phyloP scores from a whole-genome alignment of 2,329 filamentous ascomycete genomes.

The Monosporascus ibericus region DNA sequence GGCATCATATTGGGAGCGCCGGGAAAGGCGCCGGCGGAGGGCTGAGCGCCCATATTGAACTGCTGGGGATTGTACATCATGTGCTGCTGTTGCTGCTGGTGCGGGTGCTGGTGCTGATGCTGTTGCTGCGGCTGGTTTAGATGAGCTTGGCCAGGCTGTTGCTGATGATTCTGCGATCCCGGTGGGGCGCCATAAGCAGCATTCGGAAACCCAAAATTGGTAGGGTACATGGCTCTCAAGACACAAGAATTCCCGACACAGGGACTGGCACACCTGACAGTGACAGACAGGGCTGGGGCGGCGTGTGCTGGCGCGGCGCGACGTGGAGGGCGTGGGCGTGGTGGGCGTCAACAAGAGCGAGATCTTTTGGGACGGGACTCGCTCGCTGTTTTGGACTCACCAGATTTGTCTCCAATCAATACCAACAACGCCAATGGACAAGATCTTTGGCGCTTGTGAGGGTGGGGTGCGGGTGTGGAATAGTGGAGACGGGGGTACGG shows the following conservation, averaged over 20 bases:
- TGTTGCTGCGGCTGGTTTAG: conserved; percentile 20
- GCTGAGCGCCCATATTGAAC: conserved; percentile 48
- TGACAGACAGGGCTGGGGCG: conserved; percentile 24
- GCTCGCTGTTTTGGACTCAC: background rate
- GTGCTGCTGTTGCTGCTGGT: conserved; percentile 28
- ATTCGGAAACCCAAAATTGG: conserved; percentile 50
- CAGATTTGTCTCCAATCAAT: background rate
- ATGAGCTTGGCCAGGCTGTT: conserved; percentile 39
- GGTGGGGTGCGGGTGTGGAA: background rate
- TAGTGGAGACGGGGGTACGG: background rate
- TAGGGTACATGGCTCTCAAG: conserved; percentile 42
- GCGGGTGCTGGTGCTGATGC: conserved; percentile 10
- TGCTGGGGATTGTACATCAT: conserved; percentile 57
- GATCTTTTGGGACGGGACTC: background rate
- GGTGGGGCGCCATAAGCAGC: conserved; percentile 39
- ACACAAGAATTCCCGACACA: conserved; percentile 5
- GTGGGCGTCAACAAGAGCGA: background rate
- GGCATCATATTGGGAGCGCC: conserved; percentile 51
- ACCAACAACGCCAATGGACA: background rate
- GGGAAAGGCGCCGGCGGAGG: conserved; percentile 35
- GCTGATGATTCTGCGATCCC: conserved; percentile 36
- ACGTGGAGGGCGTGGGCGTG: conserved; percentile 7
- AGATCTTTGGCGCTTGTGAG: background rate
- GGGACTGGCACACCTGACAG: conserved; percentile 22
- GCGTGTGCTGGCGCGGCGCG: conserved; percentile 17